These are phyloP conservation scores for Aspergillus nanangensis DNA, from an alignment of 495 filamentous ascomycete species.

Conservation along the genomic window DNA sequence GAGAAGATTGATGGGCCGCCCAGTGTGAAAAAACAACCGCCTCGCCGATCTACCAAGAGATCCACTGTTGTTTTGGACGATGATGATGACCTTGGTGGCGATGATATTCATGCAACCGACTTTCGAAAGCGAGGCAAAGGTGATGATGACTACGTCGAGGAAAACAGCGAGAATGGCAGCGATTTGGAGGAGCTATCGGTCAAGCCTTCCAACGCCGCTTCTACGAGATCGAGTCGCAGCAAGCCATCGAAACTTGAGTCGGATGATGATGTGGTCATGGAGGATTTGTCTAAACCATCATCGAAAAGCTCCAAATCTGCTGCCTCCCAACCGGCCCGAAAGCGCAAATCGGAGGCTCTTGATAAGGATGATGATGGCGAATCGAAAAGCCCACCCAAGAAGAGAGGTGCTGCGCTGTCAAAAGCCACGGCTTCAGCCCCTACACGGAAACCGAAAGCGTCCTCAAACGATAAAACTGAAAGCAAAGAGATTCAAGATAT, in stretches of 20 bases:
- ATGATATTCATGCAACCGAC: conserved; percentile 69
- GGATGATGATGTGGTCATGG: conserved; percentile 47
- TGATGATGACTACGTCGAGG: conserved; percentile 66
- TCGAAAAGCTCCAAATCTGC: conserved; percentile 30
- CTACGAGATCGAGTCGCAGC: conserved; percentile 28
- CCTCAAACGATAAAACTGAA: conserved; percentile 58
- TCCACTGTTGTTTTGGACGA: conserved; percentile 45
- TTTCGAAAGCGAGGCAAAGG: conserved; percentile 55
- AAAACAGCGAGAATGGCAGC: conserved; percentile 53
- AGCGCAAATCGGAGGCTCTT: conserved; percentile 55
- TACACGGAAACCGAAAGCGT: conserved; percentile 56
- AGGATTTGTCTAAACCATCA: conserved; percentile 34
- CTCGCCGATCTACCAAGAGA: conserved; percentile 29
- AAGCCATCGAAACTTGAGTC: conserved; percentile 41
- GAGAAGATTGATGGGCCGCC: conserved; percentile 20
- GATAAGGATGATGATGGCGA: conserved; percentile 40
- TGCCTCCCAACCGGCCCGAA: conserved; percentile 34
- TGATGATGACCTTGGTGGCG: conserved; percentile 63
- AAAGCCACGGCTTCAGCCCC: conserved; percentile 28
- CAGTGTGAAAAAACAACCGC: conserved; percentile 20
- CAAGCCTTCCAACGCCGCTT: conserved; percentile 27
- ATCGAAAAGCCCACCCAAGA: conserved; percentile 25
- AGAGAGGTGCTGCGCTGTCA: conserved; percentile 22
- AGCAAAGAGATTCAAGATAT: conserved; percentile 71
- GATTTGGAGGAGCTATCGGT: conserved; percentile 35